Percentiles rank a stretch among this genome's conserved stretches.
These are phyloP conservation scores for Russula vinacea DNA, from an alignment of 768 basidiomycete species.

Conservation along the genomic window DNA sequence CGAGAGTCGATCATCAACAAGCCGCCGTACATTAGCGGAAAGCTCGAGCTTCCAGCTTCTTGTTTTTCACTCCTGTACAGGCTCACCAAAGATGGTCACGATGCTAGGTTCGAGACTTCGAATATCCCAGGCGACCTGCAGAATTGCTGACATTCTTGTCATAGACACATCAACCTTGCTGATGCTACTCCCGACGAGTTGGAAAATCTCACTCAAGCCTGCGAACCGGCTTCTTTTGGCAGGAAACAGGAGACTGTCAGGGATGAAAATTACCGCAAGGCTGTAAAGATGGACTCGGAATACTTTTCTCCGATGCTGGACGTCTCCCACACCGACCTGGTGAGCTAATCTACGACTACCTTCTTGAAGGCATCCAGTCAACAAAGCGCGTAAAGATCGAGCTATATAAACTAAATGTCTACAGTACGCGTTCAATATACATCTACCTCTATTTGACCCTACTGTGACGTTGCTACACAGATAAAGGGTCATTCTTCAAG, in stretches of 20 bases:
- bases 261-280: no score
- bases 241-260: no score
- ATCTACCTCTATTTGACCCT: no score
- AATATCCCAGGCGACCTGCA: slow-evolving; percentile 18
- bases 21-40: slow-evolving; percentile 17
- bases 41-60: neutral
- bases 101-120: slow-evolving; percentile 3
- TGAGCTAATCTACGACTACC: no score
- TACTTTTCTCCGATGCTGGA: no score
- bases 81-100: neutral
- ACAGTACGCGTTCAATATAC: neutral
- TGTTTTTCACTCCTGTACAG: neutral
- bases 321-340: no score
- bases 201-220: no score
- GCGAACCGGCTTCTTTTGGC: neutral
- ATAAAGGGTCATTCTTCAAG: slow-evolving; percentile 44
- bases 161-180: no score
- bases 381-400: neutral
- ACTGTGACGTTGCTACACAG: neutral
- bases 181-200: no score
- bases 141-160: no score
- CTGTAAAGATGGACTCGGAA: no score
- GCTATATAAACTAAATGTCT: slow-evolving; percentile 3
- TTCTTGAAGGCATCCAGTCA: neutral
- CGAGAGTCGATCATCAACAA: slow-evolving; percentile 16